Percentiles rank a stretch among this genome's conserved stretches.
Conservation (phyloP, 257 asterid genomes). For the Solanum sitiens region DNA sequence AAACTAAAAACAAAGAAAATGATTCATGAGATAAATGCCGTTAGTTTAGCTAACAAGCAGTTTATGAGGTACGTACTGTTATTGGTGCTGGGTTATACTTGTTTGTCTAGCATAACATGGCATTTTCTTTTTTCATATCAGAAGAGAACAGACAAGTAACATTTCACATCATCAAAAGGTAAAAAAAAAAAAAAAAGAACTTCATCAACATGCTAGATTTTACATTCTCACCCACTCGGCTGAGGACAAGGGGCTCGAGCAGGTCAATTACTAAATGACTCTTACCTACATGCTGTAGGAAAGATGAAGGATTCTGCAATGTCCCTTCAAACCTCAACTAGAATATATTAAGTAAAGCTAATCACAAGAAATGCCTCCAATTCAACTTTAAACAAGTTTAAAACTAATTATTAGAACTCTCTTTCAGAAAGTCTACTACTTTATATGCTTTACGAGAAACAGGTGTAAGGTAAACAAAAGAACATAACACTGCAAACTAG, state of each 20-base stretch:
- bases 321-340: not conserved
- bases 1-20: not conserved
- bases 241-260: not conserved
- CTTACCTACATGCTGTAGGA: not conserved
- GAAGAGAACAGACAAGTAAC: not conserved
- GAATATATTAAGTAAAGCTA: not conserved
- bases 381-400: not conserved
- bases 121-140: not conserved
- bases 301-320: not conserved
- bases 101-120: not conserved
- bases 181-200: not conserved
- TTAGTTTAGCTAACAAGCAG: not conserved
- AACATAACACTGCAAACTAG: not conserved
- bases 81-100: not conserved
- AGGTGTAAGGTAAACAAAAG: not conserved
- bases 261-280: not conserved
- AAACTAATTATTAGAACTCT: not conserved
- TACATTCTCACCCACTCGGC: not conserved
- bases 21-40: not conserved
- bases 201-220: not conserved
- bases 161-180: not conserved
- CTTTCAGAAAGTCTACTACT: not conserved
- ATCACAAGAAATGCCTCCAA: not conserved
- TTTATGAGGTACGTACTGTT: not conserved
- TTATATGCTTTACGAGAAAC: not conserved